Base-by-base conservation (phyloP, 1,284 basidiomycete species). In the Athelia sp. region DNA sequence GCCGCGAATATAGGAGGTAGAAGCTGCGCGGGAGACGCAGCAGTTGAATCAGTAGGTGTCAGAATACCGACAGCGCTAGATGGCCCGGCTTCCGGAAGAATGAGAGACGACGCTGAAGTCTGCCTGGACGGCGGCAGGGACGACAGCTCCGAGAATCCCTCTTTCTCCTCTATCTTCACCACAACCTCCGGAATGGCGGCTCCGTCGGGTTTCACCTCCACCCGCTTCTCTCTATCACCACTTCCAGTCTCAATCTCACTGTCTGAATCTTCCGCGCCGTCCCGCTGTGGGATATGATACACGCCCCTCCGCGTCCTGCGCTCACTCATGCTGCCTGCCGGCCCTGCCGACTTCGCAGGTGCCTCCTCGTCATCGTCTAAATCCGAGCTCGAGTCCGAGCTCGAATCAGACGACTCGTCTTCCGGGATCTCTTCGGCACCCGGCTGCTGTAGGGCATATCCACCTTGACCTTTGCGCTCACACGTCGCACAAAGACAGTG, bases 401-500 rank as follows among this genome's bases (percentile, higher is more conserved):
- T 75, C 43, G 71, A 70, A 40, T 73, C 72, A 29, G 26, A 29
- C 43, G 67, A 69, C 54, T 71, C 72, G 32, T 67, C 68, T 48
- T 74, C 75, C 26, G 75, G 66, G 42, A 65, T 64, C 11, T 64
- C 63, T 46, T 76, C 78, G 42, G 78, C 74, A 50, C 82, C 78
- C 14, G 64, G 66, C 40, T 72, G 68, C 52, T 75, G 76, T 48
- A 77, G 82, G 13, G 79, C 77, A 61, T 90, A 92, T 29, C 87
- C 90, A 23, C 92, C 92, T 42, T 75, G 71, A 10, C 81, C 81
- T 35, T 73, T 79, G 67, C 76, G 78, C 70, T 95, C 92, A 71
- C 93, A 96, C 1, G 89, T 93, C 65, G 89, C 85, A 62, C 93
- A 96, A 40, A 96, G 77, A 67, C 93, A 96, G 61, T 91, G 84